Conservation (phyloP, 148 eudicot species). For the Rhododendron henanense region DNA sequence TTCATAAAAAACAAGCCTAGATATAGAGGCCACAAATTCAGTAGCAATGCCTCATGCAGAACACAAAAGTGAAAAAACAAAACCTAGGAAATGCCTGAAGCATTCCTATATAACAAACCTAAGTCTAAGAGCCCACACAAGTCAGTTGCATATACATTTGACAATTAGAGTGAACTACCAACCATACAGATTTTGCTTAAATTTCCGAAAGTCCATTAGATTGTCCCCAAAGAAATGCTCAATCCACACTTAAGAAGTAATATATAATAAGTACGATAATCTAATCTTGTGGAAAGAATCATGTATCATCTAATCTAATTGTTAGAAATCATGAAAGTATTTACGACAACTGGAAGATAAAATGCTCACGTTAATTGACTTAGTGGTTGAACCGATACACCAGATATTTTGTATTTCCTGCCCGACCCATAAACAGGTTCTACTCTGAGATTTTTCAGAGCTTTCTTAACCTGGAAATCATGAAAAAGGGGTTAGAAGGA, state of each 20-base stretch:
- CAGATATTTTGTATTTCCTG: constrained; percentile 43
- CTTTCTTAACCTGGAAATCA: constrained; percentile 48
- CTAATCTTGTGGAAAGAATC: background rate
- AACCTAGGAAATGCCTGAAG: background rate
- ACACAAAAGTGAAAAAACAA: background rate
- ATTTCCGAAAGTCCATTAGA: background rate
- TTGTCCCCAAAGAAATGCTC: background rate
- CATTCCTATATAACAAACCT: background rate
- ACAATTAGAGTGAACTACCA: background rate
- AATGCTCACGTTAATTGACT: constrained; percentile 48
- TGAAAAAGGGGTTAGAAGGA: background rate
- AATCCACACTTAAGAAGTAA: background rate
- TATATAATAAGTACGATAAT: background rate
- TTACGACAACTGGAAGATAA: background rate
- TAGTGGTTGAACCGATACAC: constrained; percentile 36
- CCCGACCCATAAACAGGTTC: constrained; percentile 29
- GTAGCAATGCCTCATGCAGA: background rate
- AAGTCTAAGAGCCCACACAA: background rate
- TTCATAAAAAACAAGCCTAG: background rate
- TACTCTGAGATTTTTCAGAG: constrained; percentile 50
- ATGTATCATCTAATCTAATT: background rate
- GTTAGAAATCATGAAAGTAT: background rate
- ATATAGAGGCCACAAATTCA: background rate
- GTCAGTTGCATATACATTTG: background rate
- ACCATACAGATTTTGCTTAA: background rate